Evolutionary conservation across 2,329 filamentous ascomycete species (phyloP).

Genomic region (Lachnellula occidentalis): DNA sequence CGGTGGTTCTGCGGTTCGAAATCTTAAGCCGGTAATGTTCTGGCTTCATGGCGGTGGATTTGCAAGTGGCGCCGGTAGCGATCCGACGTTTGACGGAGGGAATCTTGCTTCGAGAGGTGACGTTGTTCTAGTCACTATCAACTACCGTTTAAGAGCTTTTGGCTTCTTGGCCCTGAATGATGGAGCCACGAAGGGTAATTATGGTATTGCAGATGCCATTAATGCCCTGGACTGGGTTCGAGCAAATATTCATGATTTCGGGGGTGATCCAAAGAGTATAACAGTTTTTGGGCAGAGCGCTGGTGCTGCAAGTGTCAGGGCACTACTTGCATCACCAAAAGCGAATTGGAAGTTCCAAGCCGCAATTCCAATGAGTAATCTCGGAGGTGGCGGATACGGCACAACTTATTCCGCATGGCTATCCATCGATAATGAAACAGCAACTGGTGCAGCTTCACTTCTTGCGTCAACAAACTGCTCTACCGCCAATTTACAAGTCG

Average conservation of each 20-base stretch:
- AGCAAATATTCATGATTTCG: conserved; percentile 32
- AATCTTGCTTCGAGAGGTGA: conserved; percentile 22
- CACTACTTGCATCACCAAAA: conserved; percentile 22
- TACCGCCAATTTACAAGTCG: conserved; percentile 14
- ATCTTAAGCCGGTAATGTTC: conserved; percentile 31
- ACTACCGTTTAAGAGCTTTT: conserved; percentile 41
- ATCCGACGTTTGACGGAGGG: conserved; percentile 20
- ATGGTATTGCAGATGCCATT: conserved; percentile 37
- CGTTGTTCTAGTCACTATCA: conserved; percentile 24
- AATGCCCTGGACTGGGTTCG: conserved; percentile 32
- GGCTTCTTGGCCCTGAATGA: conserved; percentile 43
- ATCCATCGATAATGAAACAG: conserved; percentile 13
- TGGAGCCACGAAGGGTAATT: conserved; percentile 40
- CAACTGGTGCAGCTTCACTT: conserved; percentile 10
- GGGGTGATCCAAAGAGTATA: conserved; percentile 31
- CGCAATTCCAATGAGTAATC: conserved; percentile 21
- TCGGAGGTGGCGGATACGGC: conserved; percentile 19
- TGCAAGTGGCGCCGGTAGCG: conserved; percentile 14
- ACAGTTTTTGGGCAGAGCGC: conserved; percentile 42
- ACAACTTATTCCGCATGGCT: conserved; percentile 20
- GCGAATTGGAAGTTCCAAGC: conserved; percentile 17
- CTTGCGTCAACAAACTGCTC: conserved; percentile 17
- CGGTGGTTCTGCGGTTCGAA: conserved; percentile 2
- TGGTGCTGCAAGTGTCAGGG: conserved; percentile 33
- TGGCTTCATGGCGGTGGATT: conserved; percentile 32